phyloP scores from a whole-genome alignment of 1,139 yeast genomes.

The Saccharomyces hybrid region DNA sequence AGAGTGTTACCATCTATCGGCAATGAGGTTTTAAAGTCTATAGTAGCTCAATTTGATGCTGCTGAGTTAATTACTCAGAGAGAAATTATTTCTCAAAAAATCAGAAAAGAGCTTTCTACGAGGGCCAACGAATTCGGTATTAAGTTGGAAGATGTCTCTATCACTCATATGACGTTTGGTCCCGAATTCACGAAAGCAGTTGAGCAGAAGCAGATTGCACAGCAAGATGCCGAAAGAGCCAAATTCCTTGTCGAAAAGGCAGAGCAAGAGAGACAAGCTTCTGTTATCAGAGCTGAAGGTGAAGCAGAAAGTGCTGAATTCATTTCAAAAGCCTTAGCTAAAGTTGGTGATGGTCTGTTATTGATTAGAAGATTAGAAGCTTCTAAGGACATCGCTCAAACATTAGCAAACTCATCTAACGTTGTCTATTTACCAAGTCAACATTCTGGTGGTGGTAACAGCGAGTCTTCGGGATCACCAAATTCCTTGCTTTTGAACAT shows the following conservation, averaged over 20 bases:
- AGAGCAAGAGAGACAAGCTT: slow-evolving; percentile 93
- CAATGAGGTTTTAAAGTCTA: slow-evolving; percentile 88
- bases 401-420: slow-evolving; percentile 76
- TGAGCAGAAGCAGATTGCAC: slow-evolving; percentile 98
- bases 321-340: slow-evolving; percentile 85
- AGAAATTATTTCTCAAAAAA: slow-evolving; percentile 86
- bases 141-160: slow-evolving; percentile 91
- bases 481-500: slow-evolving; percentile 47
- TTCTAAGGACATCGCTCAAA: slow-evolving; percentile 86
- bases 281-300: slow-evolving; percentile 96
- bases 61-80: slow-evolving; percentile 96
- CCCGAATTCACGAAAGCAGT: slow-evolving; percentile 96
- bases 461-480: slow-evolving; percentile 29
- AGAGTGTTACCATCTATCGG: slow-evolving; percentile 96
- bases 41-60: slow-evolving; percentile 97
- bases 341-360: slow-evolving; percentile 94
- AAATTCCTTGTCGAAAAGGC: slow-evolving; percentile 91
- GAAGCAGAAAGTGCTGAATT: slow-evolving; percentile 98
- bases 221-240: slow-evolving; percentile 98
- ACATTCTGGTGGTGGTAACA: slow-evolving; percentile 37
- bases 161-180: slow-evolving; percentile 97
- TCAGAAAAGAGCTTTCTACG: slow-evolving; percentile 75
- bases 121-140: slow-evolving; percentile 88
- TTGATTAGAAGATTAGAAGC: slow-evolving; percentile 95
- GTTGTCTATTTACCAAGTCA: slow-evolving; percentile 81